These are phyloP conservation scores for Monosporascus sp. DNA, from an alignment of 2,329 filamentous ascomycete species.

Conservation along the genomic window DNA sequence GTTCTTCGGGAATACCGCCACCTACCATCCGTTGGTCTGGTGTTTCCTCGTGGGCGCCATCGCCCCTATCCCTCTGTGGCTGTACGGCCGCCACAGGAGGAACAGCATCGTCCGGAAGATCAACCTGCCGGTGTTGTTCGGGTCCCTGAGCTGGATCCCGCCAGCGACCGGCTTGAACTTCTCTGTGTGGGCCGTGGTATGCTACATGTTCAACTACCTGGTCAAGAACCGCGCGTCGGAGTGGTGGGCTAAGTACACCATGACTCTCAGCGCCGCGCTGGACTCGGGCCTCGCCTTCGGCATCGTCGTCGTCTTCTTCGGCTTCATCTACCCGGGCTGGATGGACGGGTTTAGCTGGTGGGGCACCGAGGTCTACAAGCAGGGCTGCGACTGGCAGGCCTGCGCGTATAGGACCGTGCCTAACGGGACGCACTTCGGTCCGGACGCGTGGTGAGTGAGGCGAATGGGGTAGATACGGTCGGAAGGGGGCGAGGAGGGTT, in stretches of 20 bases:
- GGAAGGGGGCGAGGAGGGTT: too few species aligned
- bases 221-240: constrained; percentile 62
- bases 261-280: constrained; percentile 78
- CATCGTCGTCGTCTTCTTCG: constrained; percentile 80
- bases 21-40: constrained; percentile 74
- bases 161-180: constrained; percentile 85
- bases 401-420: constrained; percentile 64
- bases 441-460: constrained; percentile 47
- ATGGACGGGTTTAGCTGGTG: constrained; percentile 75
- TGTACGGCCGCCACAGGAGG: constrained; percentile 56
- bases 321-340: constrained; percentile 74
- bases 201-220: constrained; percentile 76
- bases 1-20: constrained; percentile 72
- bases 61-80: constrained; percentile 69
- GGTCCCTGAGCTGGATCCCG: constrained; percentile 79
- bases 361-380: constrained; percentile 82
- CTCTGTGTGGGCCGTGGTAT: constrained; percentile 79
- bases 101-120: constrained; percentile 66
- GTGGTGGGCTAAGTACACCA: constrained; percentile 91
- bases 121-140: constrained; percentile 78
- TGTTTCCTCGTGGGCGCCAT: constrained; percentile 74
- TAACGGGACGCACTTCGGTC: constrained; percentile 62
- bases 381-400: constrained; percentile 79
- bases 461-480: too few species aligned
- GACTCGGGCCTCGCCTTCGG: constrained; percentile 80